Percentiles rank a stretch among this genome's conserved stretches.
Evolutionary conservation across 148 eudicot species (phyloP).

Genomic region (Chenopodium berlandieri): DNA sequence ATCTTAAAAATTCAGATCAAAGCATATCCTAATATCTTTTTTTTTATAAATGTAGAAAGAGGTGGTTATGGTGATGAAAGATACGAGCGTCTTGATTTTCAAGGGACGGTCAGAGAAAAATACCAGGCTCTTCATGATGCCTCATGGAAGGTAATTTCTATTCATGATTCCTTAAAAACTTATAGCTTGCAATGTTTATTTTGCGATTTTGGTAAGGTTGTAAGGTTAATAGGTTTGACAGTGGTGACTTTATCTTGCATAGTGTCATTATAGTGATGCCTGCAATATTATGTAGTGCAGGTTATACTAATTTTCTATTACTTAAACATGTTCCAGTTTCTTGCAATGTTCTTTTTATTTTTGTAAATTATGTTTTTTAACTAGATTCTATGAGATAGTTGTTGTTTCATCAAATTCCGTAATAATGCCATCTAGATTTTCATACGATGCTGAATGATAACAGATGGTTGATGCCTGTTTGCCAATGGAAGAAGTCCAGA

Average conservation of each 20-base stretch:
- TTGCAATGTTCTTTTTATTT: background rate
- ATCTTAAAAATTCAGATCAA: background rate
- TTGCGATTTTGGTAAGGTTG: background rate
- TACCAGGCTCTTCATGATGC: conserved; percentile 61
- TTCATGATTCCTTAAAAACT: background rate
- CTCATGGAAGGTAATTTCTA: conserved; percentile 71
- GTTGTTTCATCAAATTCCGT: background rate
- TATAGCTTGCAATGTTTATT: background rate
- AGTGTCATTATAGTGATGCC: no score
- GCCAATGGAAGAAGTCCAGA: conserved; percentile 72
- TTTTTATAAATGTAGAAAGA: conserved; percentile 53
- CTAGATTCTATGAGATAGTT: background rate
- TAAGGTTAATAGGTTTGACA: background rate
- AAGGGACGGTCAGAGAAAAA: conserved; percentile 65
- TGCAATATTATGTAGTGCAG: background rate
- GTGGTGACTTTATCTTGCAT: background rate
- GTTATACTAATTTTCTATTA: background rate
- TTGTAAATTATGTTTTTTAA: background rate
- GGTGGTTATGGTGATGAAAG: conserved; percentile 98
- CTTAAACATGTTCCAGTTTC: background rate
- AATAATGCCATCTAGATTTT: background rate
- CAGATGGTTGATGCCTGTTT: conserved; percentile 76
- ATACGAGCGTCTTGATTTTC: conserved; percentile 91
- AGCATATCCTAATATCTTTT: background rate
- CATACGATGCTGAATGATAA: conserved; percentile 5